Evolutionary conservation across 2,329 filamentous ascomycete species (phyloP), one percentile per base, ranked within the genome.

Genomic region (Sphaerulina vaccinii): DNA sequence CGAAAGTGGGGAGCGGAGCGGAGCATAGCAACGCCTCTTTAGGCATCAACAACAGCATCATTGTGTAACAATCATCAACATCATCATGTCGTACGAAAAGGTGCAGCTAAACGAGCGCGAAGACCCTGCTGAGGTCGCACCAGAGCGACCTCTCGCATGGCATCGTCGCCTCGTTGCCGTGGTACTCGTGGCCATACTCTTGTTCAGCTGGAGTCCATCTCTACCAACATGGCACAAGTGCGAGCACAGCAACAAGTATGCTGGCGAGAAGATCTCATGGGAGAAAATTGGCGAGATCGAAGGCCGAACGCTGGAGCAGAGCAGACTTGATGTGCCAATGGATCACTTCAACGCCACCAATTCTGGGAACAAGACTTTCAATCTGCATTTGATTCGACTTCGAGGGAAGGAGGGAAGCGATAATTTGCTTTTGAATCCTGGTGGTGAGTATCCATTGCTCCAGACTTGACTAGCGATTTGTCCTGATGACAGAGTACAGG

Each of bases 311-410:
- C 37, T 61, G 6, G 56, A 61, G 23, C 57, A 54, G 22, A 53
- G 48, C 29, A 54, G 54, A 13, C 59, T 61, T 13, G 35, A 40
- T 7, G 58, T 59, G 15, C 56, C 58, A 3, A 59, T 61, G 56
- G 58, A 61, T 27, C 56, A 59, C 32, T 61, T 59, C 49, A 54
- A 61, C 46, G 47, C 52, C 18, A 51, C 54, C 24, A 59, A 57
- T 19, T 59, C 54, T 18, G 54, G 52, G 3, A 36, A 56, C 45
- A 61, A 61, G 48, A 61, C 56, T 18, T 61, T 61, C 46, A 56
- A 51, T 46, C 54, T 61, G 4, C 49, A 54, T 3, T 33, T 61
- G n/a, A 51, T 61, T 23, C 46, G 56, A 11, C 16, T 59, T n/a
- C 42, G 56, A 16, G 58, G 49, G 3, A 39, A 54, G 13, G 44